Evolutionary conservation across 768 basidiomycete genomes (phyloP), one percentile per base, ranked within the genome.

Genomic region (Panaeolus cyanescens): DNA sequence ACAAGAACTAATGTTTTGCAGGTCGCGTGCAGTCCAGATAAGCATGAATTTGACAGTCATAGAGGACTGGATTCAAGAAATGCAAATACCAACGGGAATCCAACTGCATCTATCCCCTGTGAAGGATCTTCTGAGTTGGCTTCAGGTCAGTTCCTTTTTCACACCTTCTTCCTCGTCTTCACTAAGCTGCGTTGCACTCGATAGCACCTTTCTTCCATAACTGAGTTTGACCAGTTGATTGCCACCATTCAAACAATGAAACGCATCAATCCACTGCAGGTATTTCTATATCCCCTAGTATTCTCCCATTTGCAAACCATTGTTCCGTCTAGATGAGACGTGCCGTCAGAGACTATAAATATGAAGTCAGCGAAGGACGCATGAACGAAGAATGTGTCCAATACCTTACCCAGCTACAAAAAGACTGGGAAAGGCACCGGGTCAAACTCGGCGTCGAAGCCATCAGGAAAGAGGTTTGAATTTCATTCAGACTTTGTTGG

Each of bases 341-440:
- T 19, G 96, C 96, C 36, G 91, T 96, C 30, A 87, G 90, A 50
- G 96, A 99, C 70, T 94, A 94, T 75, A 92, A 86, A 71, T 97
- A 92, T 70, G 96, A 99, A 77, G 91, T 98, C 54, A 91, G 89
- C 70, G 97, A 99, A 74, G 83, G 87, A 1, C 83, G 83, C 62
- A 97, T 99, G 93, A 91, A 89, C 2, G 95, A 99, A 22, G 97
- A 99, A 72, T 99, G 96, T 70, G 81, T 86, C 36, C 93, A 97
- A 76, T 99, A 99, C 68, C 84, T 99, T 28, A 91, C 87, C 2
- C 96, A 99, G 68, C 79, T 99, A 8, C 96, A 98, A 75, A 96
- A 93, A 70, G 96, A 99, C 71, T 99, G 96, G 96, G 96, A 99
- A 74, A 80, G 93, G 59, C 90, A 93, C 71, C 82, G 95, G 42